Base-by-base conservation (phyloP, 2,329 filamentous ascomycete genomes). In the Keithomyces neogunnii region DNA sequence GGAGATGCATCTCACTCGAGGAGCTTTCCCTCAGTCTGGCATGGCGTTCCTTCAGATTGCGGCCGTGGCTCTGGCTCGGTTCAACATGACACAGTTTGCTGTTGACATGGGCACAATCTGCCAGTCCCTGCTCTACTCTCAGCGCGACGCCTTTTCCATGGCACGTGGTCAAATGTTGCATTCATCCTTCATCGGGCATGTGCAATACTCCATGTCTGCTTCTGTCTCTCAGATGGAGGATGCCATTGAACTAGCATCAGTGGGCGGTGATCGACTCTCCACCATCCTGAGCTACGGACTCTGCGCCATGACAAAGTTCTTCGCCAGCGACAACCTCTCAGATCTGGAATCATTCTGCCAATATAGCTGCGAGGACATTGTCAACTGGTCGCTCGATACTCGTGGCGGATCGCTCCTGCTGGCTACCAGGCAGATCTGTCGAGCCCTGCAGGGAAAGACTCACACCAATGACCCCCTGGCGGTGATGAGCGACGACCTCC, bases 371-470 rank as follows among this genome's bases (percentile, higher is more conserved):
- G 80, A 89, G 54, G 87, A 90, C 56, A 80, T 88, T 52, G 80
- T 81, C 1, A 81, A 85, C 47, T 91, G 87, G 87, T 73, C 82
- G 45, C 72, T 76, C 44, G 87, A 90, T 59, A 77, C 85, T 1
- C 76, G 86, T 52, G 88, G 88, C 13, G 88, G 88, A 2, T 81
- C 82, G 0, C 72, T 89, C 48, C 70, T 91, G 5, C 79, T 86
- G 53, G 76, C 79, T 3, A 73, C 85, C 3, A 73, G 84, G 47
- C 87, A 91, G 62, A 75, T 80, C 29, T 79, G 77, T 48, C 79
- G 85, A 47, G 85, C 88, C 28, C 68, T 91, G 26, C 85, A 89
- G 63, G 88, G 88, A 50, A 91, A 89, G 65, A 91, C 88, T 0
- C 67, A 67, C 9, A 67, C 68, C 3, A 66, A 69, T 9, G 69